Conservation (phyloP, 164 flowering plant genomes). For the Amborella trichopoda region DNA sequence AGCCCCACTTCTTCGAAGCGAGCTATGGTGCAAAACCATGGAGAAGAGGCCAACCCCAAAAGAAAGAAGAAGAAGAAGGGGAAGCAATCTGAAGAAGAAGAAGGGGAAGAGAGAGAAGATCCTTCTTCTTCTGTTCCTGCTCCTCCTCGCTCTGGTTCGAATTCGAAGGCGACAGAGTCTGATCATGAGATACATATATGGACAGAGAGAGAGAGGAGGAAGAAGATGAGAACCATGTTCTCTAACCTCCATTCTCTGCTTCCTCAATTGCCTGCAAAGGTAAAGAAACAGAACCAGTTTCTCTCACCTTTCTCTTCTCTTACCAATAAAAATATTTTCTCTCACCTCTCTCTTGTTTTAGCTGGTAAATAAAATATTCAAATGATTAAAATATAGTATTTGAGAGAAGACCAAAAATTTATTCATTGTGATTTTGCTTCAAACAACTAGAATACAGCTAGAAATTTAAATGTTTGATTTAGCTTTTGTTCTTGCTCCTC, state of each 20-base stretch:
- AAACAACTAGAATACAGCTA: neutral
- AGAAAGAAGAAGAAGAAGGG: slow-evolving; percentile 5
- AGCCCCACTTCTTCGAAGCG: slow-evolving; percentile 4
- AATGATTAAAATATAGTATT: no score
- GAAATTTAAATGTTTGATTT: neutral
- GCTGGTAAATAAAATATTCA: neutral
- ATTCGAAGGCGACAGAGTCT: slow-evolving; percentile 19
- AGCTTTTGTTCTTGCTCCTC: no score
- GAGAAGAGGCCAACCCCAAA: slow-evolving; percentile 2
- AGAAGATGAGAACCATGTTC: slow-evolving; percentile 91
- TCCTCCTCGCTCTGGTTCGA: no score
- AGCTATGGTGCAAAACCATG: neutral
- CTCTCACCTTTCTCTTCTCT: no score
- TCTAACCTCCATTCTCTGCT: slow-evolving; percentile 73
- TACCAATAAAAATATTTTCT: neutral
- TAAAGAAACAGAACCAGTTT: slow-evolving; percentile 9
- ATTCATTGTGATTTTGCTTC: neutral
- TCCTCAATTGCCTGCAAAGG: slow-evolving; percentile 85
- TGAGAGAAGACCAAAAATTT: neutral
- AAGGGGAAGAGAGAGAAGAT: slow-evolving; percentile 8
- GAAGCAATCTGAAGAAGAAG: slow-evolving; percentile 8
- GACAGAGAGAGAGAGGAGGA: slow-evolving; percentile 91
- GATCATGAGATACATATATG: slow-evolving; percentile 68
- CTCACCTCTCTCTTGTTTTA: neutral
- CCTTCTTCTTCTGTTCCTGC: no score